Evolutionary conservation across 2,329 filamentous ascomycete genomes (phyloP).

Genomic region (Aspergillus calidoustus): DNA sequence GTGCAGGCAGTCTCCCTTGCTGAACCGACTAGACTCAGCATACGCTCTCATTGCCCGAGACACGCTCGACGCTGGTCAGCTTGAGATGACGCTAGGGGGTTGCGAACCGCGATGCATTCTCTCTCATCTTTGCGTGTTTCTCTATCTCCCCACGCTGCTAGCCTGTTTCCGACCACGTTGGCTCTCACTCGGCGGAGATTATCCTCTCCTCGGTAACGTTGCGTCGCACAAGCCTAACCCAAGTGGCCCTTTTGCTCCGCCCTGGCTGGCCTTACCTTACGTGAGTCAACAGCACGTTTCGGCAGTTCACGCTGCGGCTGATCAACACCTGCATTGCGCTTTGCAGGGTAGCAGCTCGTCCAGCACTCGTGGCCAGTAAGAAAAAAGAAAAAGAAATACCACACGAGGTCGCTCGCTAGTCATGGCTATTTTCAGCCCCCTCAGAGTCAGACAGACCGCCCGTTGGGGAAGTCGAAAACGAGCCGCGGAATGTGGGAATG

Average conservation of each 20-base stretch:
- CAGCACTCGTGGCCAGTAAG: not conserved
- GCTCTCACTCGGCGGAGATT: not conserved
- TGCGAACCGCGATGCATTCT: not conserved
- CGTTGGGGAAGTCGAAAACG: not conserved
- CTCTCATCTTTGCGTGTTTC: not conserved
- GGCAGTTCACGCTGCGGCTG: not conserved
- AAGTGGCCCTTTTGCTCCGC: not conserved
- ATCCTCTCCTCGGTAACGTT: not conserved
- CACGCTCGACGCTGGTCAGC: not conserved
- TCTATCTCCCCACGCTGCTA: no score
- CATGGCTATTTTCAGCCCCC: not conserved
- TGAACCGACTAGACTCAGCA: not conserved
- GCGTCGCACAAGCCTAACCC: not conserved
- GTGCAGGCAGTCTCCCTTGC: not conserved
- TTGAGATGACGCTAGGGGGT: not conserved
- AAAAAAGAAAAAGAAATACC: no score
- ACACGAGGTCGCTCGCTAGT: not conserved
- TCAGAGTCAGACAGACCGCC: not conserved
- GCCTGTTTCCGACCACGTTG: no score
- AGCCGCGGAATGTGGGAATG: not conserved
- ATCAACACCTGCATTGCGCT: not conserved
- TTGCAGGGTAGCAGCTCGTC: not conserved
- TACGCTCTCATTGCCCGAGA: not conserved
- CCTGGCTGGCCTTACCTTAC: not conserved
- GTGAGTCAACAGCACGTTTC: not conserved